Percentiles rank a stretch among this genome's conserved stretches.
These are phyloP conservation scores for Euphrasia arctica DNA, from an alignment of 305 asterid species.

Conservation along the genomic window DNA sequence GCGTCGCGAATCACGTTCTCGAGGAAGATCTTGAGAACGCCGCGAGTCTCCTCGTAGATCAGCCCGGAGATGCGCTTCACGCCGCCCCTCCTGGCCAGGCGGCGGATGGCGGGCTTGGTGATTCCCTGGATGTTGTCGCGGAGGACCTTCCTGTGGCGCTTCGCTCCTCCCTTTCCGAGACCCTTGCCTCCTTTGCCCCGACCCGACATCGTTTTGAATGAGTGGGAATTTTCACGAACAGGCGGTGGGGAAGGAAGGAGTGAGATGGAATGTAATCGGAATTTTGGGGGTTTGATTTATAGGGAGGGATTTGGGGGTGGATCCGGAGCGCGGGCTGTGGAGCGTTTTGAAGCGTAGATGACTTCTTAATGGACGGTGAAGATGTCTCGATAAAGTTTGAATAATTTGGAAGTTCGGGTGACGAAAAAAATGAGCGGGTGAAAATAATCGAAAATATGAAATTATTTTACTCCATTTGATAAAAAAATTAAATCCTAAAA, in stretches of 20 bases:
- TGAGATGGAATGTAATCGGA: not conserved
- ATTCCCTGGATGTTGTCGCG: conserved; percentile 70
- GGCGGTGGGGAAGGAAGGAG: not conserved
- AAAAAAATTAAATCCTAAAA: too few species aligned
- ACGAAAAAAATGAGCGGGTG: not conserved
- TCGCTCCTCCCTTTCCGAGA: conserved; percentile 71
- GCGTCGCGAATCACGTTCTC: conserved; percentile 65
- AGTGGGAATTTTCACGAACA: conserved; percentile 11
- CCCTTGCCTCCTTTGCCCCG: conserved; percentile 77
- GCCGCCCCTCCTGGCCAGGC: conserved; percentile 64
- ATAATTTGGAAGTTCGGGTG: too few species aligned
- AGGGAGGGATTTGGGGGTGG: not conserved
- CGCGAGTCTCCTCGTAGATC: conserved; percentile 65
- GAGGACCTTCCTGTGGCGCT: conserved; percentile 62
- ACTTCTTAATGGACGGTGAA: not conserved
- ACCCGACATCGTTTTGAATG: conserved; percentile 39
- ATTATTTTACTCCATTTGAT: too few species aligned
- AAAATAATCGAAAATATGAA: too few species aligned
- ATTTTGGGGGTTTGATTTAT: not conserved
- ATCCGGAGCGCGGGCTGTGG: not conserved
- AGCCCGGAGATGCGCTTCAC: conserved; percentile 64
- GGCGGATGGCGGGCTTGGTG: conserved; percentile 61
- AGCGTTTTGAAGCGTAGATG: not conserved
- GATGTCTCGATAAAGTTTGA: not conserved
- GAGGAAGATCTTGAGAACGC: conserved; percentile 64